Evolutionary conservation across 148 eudicot species (phyloP), one percentile per base, ranked within the genome.

Genomic region (Camellia granthamiana): DNA sequence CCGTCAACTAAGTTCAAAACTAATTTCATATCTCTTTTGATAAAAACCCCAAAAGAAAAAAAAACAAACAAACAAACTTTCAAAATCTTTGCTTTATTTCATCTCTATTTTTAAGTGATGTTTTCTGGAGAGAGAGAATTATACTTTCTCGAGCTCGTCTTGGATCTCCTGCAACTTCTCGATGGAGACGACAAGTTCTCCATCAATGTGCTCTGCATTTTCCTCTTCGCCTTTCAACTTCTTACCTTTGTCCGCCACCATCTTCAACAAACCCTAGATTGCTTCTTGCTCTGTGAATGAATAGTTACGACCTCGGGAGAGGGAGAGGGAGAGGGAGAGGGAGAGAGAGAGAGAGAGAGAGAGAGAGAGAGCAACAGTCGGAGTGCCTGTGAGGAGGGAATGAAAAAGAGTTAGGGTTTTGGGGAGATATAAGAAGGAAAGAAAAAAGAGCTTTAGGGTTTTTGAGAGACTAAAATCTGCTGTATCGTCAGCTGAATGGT

Each of bases 101-200:
- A n/a, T 72, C 23, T 44, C 23, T 6, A 19, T 46, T 18, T 14
- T n/a, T 19, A 47, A 2, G 11, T 71, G 21, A 38, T 21, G 38
- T 71, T 21, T 70, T 2, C 21, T 47, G 72, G 77, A 51, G 55
- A 59, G 43, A 73, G 41, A 21, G 52, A 12, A 4, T 3, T 42
- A 70, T 85, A 94, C 99, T 86, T 97, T 97, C 69, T 94, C 99
- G 51, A 97, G 95, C 77, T 97, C 97, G 74, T 97, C 99, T 79
- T 97, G 99, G 63, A 92, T 84, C 82, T 91, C 98, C 78, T 94
- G 99, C 75, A 97, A 89, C 85, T 91, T 97, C 73, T 94, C 97
- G 52, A 97, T 87, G 55, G 94, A 90, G 16, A 87, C 78, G 13
- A 91, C 87, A 23, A 96, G 94, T 19, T 91, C 91, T 15, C 81